These are phyloP conservation scores for Talaromyces sp. DNA, from an alignment of 2,329 filamentous ascomycete genomes.

Conservation along the genomic window DNA sequence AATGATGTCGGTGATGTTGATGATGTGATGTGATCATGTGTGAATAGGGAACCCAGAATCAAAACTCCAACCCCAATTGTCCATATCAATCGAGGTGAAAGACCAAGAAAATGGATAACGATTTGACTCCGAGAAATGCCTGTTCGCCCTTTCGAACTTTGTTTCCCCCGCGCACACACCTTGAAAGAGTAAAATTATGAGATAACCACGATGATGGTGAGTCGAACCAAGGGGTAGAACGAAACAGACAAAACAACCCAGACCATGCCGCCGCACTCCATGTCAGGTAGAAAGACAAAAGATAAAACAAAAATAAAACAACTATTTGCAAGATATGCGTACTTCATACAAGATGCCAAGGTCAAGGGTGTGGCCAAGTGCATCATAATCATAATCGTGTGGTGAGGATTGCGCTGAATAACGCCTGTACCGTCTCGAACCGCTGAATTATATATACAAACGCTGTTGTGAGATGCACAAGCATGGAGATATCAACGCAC, in stretches of 20 bases:
- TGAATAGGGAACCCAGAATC: constrained; percentile 1
- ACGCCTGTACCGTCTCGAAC: constrained; percentile 9
- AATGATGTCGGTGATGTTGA: not conserved
- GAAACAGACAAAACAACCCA: constrained; percentile 7
- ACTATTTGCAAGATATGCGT: constrained; percentile 12
- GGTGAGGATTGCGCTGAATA: not conserved
- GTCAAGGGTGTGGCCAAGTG: not conserved
- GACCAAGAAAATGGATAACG: constrained; percentile 19
- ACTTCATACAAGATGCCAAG: constrained; percentile 19
- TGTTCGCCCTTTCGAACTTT: constrained; percentile 9
- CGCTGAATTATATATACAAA: constrained; percentile 13
- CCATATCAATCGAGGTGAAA: not conserved
- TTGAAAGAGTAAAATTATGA: constrained; percentile 1
- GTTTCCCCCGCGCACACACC: constrained; percentile 1
- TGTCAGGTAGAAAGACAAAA: constrained; percentile 15
- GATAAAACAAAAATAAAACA: not conserved
- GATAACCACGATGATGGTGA: constrained; percentile 24
- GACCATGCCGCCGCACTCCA: constrained; percentile 14
- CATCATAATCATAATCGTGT: constrained; percentile 13
- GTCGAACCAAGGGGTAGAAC: constrained; percentile 19
- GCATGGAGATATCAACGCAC: constrained; percentile 1
- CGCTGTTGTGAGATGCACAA: constrained; percentile 13
- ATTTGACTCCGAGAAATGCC: constrained; percentile 21
- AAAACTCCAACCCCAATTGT: constrained; percentile 3
- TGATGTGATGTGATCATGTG: not conserved